phyloP scores from a whole-genome alignment of 139 green algal genomes.

The Chlamydomonas incerta region DNA sequence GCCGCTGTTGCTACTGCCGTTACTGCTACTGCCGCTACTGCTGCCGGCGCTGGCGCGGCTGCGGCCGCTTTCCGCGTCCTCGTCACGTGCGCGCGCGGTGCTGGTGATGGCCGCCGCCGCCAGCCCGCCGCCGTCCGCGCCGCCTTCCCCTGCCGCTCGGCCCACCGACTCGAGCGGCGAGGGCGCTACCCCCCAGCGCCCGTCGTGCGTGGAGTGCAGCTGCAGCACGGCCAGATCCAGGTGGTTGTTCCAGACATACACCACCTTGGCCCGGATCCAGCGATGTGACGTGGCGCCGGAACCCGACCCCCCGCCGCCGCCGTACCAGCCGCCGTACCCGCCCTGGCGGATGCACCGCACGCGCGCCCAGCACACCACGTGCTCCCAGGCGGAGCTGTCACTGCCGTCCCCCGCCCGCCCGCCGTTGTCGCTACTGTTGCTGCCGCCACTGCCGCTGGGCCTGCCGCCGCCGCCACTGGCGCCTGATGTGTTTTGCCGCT shows the following conservation, averaged over 20 bases:
- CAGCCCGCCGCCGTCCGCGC: neutral
- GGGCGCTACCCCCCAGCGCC: neutral
- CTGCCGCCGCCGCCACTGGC: neutral
- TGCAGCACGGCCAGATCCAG: constrained; percentile 75
- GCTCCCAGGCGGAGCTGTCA: neutral
- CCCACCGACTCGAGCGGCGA: neutral
- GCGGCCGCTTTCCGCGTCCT: neutral
- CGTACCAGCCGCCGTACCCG: neutral
- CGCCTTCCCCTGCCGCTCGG: neutral
- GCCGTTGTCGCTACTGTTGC: too few relatives aligned
- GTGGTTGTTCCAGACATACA: constrained; percentile 62
- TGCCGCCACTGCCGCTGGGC: neutral
- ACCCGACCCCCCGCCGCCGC: neutral
- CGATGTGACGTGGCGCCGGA: neutral
- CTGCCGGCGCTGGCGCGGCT: too few relatives aligned
- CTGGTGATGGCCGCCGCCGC: neutral
- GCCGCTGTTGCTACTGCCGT: too few relatives aligned
- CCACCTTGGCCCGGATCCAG: constrained; percentile 35
- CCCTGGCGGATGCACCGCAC: neutral
- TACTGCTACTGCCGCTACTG: too few relatives aligned
- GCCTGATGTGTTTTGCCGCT: neutral
- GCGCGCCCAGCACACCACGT: neutral
- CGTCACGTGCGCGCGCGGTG: neutral
- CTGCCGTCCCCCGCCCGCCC: neutral
- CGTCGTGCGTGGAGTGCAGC: constrained; percentile 35